Base-by-base conservation (phyloP, 1,284 basidiomycete species). In the Tranzscheliella williamsii region DNA sequence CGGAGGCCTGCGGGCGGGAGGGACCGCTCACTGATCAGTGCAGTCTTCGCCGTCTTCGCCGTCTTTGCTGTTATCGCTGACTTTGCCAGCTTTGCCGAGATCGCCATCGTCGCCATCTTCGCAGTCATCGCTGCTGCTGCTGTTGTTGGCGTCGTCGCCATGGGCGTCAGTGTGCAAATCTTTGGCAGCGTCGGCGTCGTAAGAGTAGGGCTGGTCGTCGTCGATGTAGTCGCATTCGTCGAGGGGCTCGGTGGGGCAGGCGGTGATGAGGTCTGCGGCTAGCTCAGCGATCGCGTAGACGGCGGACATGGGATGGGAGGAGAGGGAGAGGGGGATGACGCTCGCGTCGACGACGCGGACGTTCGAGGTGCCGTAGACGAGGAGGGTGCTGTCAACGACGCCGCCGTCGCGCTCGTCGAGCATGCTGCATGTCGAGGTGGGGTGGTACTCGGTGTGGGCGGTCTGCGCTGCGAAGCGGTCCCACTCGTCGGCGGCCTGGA, bases 341-440 rank as follows among this genome's bases (percentile, higher is more conserved):
- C 64, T 69, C 3, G 79, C 73, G 52, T 81, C 80, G 29, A 79
- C 72, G 20, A 81, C 77, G n/a, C 79, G 66, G 57, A 90, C 80
- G 79, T 87, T 87, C 72, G 81, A 65, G 4, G 83, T 81, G 21
- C 86, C 86, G 72, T 87, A 85, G 12, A 87, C 86, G 65, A 80
- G 79, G 32, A 88, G 78, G 38, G 84, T 79, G 20, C 83, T 79
- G 71, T 85, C 84, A 32, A 88, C 85, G 32, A 87, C 86, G 51
- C 86, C 86, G 33, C 86, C 86, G 42, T 80, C 75, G 16, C 79
- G 78, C 57, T 80, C 78, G 4, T 86, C 85, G 32, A 86, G 77
- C 86, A 87, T 87, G 6, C 84, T 81, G 69, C 82, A 84, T 13
- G 85, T 82, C 46, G 82, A 83, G 21, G 81, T 80, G 1, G 85